Percentiles rank a stretch among this genome's conserved stretches.
phyloP scores from a whole-genome alignment of 2,329 filamentous ascomycete species.

The Colletotrichum zoysiae region DNA sequence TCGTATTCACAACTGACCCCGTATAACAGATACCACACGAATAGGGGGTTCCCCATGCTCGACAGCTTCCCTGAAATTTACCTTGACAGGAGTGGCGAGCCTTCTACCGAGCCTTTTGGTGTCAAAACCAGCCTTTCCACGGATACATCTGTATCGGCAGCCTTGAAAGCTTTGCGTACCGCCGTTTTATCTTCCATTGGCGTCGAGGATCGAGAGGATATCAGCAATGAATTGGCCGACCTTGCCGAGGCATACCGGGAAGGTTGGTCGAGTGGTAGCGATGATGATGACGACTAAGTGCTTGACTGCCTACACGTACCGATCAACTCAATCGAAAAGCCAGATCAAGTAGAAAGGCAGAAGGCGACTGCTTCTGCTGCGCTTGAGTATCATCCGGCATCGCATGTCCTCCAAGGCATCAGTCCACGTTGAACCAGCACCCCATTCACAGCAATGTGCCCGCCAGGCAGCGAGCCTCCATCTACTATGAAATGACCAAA shows the following conservation, averaged over 20 bases:
- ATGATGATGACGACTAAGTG: conserved; percentile 71
- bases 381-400: background rate
- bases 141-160: conserved; percentile 77
- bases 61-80: conserved; percentile 89
- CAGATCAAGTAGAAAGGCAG: background rate
- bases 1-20: background rate
- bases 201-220: conserved; percentile 83
- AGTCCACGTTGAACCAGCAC: background rate
- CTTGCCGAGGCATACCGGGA: conserved; percentile 91
- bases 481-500: background rate
- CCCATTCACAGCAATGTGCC: no score
- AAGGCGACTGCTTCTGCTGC: background rate
- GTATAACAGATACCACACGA: conserved; percentile 60
- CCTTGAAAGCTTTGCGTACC: conserved; percentile 74
- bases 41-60: conserved; percentile 79
- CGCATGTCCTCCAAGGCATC: background rate
- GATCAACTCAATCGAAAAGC: background rate
- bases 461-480: no score
- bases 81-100: conserved; percentile 54
- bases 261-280: conserved; percentile 84
- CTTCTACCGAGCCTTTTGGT: conserved; percentile 57
- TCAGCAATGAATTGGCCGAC: conserved; percentile 85
- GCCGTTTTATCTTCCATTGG: conserved; percentile 73
- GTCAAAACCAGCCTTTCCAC: conserved; percentile 76
- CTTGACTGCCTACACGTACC: background rate